phyloP scores from a whole-genome alignment of 192 early-diverging fungal species.

The Rhizophagus sp. region DNA sequence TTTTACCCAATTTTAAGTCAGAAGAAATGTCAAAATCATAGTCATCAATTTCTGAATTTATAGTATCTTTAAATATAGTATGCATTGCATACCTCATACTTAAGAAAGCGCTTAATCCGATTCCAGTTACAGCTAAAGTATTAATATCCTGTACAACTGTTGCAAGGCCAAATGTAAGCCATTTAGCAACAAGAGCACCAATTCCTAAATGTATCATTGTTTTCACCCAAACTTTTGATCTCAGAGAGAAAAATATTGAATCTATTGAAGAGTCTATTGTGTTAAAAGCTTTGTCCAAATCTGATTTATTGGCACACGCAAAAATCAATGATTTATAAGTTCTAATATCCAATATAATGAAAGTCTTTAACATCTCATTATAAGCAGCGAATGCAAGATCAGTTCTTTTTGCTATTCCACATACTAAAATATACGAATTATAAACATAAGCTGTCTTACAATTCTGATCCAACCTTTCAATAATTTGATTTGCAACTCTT shows the following conservation, averaged over 20 bases:
- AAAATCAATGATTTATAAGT: slow-evolving; percentile 18
- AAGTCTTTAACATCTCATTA: neutral
- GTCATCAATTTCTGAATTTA: neutral
- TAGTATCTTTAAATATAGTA: neutral
- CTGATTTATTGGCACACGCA: neutral
- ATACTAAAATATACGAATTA: slow-evolving; percentile 9
- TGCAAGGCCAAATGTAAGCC: neutral
- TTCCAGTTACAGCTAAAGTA: neutral
- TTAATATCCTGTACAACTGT: neutral
- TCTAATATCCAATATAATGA: neutral
- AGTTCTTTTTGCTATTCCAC: slow-evolving; percentile 10
- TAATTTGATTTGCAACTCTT: neutral
- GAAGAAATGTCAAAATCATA: neutral
- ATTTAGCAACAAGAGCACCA: slow-evolving; percentile 2
- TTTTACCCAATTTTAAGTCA: neutral
- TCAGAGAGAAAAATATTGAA: neutral
- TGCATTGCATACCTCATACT: neutral
- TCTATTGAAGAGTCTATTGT: neutral
- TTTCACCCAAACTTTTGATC: neutral
- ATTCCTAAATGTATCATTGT: neutral
- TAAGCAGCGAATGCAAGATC: neutral
- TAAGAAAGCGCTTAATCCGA: neutral
- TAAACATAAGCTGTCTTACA: neutral
- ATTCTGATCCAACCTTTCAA: neutral
- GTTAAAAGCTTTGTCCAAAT: neutral